phyloP scores from a whole-genome alignment of 73 alveolate genomes.

The Stentor roeselii region DNA sequence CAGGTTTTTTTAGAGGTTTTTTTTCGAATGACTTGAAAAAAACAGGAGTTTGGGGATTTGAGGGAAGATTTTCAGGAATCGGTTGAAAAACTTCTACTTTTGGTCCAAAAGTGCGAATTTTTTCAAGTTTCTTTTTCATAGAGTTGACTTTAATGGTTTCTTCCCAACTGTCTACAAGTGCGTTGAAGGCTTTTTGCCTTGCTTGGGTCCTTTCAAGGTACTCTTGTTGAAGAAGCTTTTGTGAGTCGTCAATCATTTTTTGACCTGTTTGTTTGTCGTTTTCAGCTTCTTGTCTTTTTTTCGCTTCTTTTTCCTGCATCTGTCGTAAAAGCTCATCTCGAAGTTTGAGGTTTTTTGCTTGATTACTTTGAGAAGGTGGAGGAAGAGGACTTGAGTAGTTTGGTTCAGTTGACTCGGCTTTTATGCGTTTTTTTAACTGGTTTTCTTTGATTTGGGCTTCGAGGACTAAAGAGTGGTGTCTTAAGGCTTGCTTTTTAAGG shows the following conservation, averaged over 20 bases:
- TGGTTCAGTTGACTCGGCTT: background rate
- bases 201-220: background rate
- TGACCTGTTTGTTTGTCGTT: background rate
- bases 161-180: background rate
- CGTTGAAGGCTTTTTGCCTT: background rate
- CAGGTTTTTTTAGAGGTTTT: no score
- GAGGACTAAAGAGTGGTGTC: background rate
- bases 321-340: background rate
- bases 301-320: background rate
- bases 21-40: no score
- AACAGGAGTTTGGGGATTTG: no score
- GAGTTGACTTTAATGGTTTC: background rate
- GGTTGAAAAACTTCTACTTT: background rate
- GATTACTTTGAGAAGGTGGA: no score
- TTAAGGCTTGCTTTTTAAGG: background rate
- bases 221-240: background rate
- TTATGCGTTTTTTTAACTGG: background rate
- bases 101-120: background rate
- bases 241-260: background rate
- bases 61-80: no score
- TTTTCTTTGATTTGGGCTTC: constrained; percentile 6
- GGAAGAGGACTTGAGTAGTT: background rate
- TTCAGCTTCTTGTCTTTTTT: background rate
- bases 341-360: background rate
- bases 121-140: background rate